Percentiles rank a stretch among this genome's conserved stretches.
These are phyloP conservation scores for Globisporangium paroecandrum DNA, from an alignment of 352 stramenopile genomes.

Conservation along the genomic window DNA sequence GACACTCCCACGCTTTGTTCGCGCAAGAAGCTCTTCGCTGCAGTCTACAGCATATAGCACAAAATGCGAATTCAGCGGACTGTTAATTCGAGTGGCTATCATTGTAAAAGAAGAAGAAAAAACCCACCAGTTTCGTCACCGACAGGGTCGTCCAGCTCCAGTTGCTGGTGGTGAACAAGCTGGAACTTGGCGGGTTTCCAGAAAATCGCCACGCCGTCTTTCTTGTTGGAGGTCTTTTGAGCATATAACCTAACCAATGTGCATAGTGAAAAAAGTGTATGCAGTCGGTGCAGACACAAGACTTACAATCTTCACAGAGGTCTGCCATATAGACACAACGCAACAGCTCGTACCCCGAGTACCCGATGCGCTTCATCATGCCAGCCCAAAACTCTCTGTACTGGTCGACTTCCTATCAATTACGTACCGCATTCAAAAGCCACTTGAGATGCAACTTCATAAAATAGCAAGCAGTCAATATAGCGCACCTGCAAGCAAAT, in stretches of 20 bases:
- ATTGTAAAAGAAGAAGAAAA: not conserved
- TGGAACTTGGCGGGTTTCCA: conserved; percentile 53
- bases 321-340: not conserved
- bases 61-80: not conserved
- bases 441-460: not conserved
- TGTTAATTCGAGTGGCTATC: not conserved
- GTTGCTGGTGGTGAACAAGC: conserved; percentile 34
- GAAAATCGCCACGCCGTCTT: conserved; percentile 73
- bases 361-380: conserved; percentile 58
- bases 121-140: conserved; percentile 48
- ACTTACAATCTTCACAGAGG: not conserved
- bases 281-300: not conserved
- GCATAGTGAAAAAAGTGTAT: too few species aligned
- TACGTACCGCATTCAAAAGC: not conserved
- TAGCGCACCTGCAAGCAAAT: conserved; percentile 68
- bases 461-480: not conserved
- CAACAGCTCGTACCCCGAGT: conserved; percentile 41
- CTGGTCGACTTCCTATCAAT: conserved; percentile 71
- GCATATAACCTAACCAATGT: conserved; percentile 41
- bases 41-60: conserved; percentile 30
- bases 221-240: conserved; percentile 64
- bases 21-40: conserved; percentile 46
- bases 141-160: conserved; percentile 50
- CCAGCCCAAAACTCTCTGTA: conserved; percentile 68
- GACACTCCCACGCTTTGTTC: conserved; percentile 51